Conservation (phyloP, 768 basidiomycete genomes). For the Candolleomyces aberdarensis region DNA sequence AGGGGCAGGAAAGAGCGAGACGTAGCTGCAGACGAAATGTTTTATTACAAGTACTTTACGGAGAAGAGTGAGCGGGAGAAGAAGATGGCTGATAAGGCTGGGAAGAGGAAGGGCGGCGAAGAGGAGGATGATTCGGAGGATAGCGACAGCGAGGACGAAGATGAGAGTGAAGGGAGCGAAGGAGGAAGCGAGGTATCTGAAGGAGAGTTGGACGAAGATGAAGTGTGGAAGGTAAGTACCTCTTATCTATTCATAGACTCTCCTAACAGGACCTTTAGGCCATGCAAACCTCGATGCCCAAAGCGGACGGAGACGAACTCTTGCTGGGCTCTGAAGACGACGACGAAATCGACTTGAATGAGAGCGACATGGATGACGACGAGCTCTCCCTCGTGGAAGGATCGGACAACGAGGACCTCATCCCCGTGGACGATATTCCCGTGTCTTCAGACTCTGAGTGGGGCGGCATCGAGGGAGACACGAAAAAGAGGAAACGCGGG, state of each 20-base stretch:
- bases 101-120: constrained; percentile 30
- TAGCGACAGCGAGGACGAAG: constrained; percentile 34
- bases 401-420: constrained; percentile 70
- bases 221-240: constrained; percentile 80
- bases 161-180: constrained; percentile 35
- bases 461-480: constrained; percentile 43
- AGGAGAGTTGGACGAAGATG: constrained; percentile 37
- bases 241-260: neutral
- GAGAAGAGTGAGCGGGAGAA: constrained; percentile 59
- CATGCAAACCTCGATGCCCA: constrained; percentile 86
- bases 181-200: constrained; percentile 32
- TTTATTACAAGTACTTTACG: constrained; percentile 72
- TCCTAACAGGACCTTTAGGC: constrained; percentile 45
- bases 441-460: constrained; percentile 53
- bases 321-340: constrained; percentile 13
- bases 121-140: constrained; percentile 30
- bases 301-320: constrained; percentile 45
- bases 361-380: constrained; percentile 24
- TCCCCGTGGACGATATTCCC: constrained; percentile 58
- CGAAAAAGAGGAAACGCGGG: constrained; percentile 33
- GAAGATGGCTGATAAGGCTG: constrained; percentile 39
- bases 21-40: constrained; percentile 84
- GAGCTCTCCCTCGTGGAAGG: constrained; percentile 57
- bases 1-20: constrained; percentile 56
- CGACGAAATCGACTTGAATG: constrained; percentile 15